Evolutionary conservation across 441 rosid species (phyloP), one percentile per base, ranked within the genome.

Genomic region (Aleurites moluccanus): DNA sequence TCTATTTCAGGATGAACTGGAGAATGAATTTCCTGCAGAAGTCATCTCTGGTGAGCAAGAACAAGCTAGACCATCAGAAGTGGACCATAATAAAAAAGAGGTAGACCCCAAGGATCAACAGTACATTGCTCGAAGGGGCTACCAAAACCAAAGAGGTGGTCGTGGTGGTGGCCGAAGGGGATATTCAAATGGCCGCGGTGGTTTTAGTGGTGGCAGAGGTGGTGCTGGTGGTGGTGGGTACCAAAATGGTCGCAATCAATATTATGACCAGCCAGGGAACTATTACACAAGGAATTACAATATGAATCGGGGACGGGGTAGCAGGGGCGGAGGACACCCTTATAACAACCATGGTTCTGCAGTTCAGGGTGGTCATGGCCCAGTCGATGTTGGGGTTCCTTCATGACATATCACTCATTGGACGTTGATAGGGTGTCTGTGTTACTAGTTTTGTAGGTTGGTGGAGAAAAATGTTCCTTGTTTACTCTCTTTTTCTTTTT

Each of bases 101-200:
- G 75, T 73, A 66, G 92, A 85, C 62, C 52, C 60, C 20, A 86
- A 74, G 82, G 90, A 88, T 62, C 89, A 80, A 76, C 91, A 88
- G 66, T 82, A 85, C 67, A 60, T 16, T 61, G 83, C 83, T 16
- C 89, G 93, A 38, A 87, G 97, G 70, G 65, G 84, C 68, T 81
- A 83, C 74, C 97, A 85, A 80, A 90, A 86, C 85, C 93, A 90
- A 75, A 86, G 98, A 82, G 97, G 94, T 42, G 85, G 85, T 50
- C 85, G 91, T 5, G 79, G 85, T 6, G 86, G 90, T 68, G 88
- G 91, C 35, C 84, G 89, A 2, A 81, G 92, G 67, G 93, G 90
- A 42, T 84, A 88, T 72, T 80, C 84, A 62, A 91, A 88, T 77
- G 96, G 94, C 30, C 90, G 90, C 55, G 94, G 98, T 53, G 93